Evolutionary conservation across 1,139 yeast species (phyloP).

Genomic region (Lodderomyces margitis): DNA sequence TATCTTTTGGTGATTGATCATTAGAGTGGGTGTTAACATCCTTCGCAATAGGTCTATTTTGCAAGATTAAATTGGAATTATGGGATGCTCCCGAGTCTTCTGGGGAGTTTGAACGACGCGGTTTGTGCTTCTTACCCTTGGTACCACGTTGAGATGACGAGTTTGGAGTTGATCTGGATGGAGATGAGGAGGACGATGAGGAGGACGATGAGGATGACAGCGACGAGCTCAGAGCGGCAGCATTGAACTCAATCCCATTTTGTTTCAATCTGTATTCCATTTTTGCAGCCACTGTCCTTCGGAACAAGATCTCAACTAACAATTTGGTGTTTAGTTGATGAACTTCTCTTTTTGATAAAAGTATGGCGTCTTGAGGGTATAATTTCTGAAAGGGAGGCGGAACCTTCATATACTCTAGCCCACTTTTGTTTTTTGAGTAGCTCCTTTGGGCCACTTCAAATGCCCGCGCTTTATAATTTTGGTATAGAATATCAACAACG

Average conservation of each 20-base stretch:
- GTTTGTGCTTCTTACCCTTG: constrained; percentile 9
- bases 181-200: neutral
- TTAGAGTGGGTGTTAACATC: neutral
- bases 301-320: constrained; percentile 35
- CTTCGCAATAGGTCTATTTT: neutral
- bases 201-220: constrained; percentile 6
- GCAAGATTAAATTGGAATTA: constrained; percentile 3
- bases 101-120: constrained; percentile 17
- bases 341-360: constrained; percentile 25
- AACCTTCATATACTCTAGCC: constrained; percentile 15
- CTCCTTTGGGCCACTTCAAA: constrained; percentile 17
- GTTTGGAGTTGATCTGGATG: neutral
- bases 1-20: neutral
- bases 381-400: constrained; percentile 28
- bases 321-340: constrained; percentile 31
- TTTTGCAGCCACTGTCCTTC: constrained; percentile 47
- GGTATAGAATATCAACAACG: constrained; percentile 22
- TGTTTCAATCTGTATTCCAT: constrained; percentile 32
- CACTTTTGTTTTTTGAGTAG: constrained; percentile 13
- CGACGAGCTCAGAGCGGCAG: neutral
- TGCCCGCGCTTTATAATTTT: constrained; percentile 28
- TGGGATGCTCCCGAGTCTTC: neutral
- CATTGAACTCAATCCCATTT: neutral
- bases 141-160: neutral
- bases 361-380: constrained; percentile 30